phyloP scores from a whole-genome alignment of 192 early-diverging fungal genomes.

The Podila horticola region DNA sequence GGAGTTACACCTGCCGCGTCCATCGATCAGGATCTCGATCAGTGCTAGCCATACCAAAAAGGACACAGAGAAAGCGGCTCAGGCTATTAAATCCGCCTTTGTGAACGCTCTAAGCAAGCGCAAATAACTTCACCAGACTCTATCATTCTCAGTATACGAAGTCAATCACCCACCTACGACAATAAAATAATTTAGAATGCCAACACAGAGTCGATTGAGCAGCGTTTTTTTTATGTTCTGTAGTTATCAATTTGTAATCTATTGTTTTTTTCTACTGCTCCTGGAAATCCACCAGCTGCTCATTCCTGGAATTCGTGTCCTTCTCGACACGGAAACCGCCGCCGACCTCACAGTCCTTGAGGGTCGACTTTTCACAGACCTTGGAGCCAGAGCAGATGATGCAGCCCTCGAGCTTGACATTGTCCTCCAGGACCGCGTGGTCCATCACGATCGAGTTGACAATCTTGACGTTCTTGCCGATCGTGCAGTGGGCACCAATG shows the following conservation, averaged over 20 bases:
- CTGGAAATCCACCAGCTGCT: constrained; percentile 49
- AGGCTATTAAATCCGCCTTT: constrained; percentile 79
- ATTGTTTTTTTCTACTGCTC: constrained; percentile 27
- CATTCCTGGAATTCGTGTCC: constrained; percentile 65
- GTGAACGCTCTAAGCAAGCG: constrained; percentile 59
- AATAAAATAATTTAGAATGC: no score
- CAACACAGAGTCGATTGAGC: no score
- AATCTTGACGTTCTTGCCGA: constrained; percentile 97
- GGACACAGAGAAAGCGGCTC: constrained; percentile 87
- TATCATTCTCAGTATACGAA: background rate
- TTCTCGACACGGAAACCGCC: constrained; percentile 72
- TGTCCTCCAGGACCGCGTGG: constrained; percentile 91
- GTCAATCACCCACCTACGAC: no score
- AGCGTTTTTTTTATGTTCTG: no score
- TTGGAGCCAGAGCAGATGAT: constrained; percentile 87
- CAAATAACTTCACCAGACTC: constrained; percentile 12
- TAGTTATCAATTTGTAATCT: background rate
- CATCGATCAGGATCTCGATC: constrained; percentile 87
- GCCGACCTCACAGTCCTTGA: constrained; percentile 92
- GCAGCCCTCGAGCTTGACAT: constrained; percentile 88
- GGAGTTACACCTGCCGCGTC: constrained; percentile 76
- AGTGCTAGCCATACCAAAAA: constrained; percentile 80
- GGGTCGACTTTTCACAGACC: constrained; percentile 74
- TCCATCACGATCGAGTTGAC: constrained; percentile 97
- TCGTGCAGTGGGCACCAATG: constrained; percentile 92